Evolutionary conservation across 768 basidiomycete species (phyloP).

Genomic region (Dendrothele bispora): DNA sequence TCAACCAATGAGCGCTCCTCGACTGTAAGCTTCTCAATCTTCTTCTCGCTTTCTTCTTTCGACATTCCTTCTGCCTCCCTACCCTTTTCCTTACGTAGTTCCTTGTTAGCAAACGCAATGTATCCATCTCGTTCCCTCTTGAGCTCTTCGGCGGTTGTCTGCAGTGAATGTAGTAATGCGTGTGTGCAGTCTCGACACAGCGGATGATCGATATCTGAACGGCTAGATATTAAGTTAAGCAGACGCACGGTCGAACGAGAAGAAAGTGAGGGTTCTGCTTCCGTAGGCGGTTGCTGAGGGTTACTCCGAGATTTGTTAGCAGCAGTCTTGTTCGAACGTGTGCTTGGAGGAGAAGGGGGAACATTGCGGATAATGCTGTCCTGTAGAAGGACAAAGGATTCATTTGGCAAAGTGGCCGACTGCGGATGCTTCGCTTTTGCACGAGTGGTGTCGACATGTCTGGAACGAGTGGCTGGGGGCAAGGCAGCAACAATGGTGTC

Average conservation of each 20-base stretch:
- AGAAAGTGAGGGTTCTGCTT: conserved; percentile 58
- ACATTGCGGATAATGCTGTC: conserved; percentile 78
- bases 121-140: conserved; percentile 92
- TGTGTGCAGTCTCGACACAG: conserved; percentile 94
- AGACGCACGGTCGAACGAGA: conserved; percentile 74
- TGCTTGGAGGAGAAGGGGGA: conserved; percentile 50
- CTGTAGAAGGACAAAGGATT: conserved; percentile 90
- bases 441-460: conserved; percentile 44
- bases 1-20: conserved; percentile 72
- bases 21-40: conserved; percentile 67
- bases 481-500: conserved; percentile 77
- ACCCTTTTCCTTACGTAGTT: conserved; percentile 80
- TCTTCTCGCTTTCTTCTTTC: conserved; percentile 67
- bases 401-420: conserved; percentile 60
- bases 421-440: conserved; percentile 63
- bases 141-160: conserved; percentile 83
- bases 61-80: conserved; percentile 60
- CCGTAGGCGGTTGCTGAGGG: conserved; percentile 31
- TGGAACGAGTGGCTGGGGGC: conserved; percentile 45
- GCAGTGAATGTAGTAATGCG: conserved; percentile 70
- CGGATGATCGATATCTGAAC: conserved; percentile 87
- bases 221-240: conserved; percentile 74
- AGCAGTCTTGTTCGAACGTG: conserved; percentile 41
- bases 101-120: conserved; percentile 89
- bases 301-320: conserved; percentile 31